Base-by-base conservation (phyloP, 2,329 filamentous ascomycete species). In the Pseudogymnoascus sp. region DNA sequence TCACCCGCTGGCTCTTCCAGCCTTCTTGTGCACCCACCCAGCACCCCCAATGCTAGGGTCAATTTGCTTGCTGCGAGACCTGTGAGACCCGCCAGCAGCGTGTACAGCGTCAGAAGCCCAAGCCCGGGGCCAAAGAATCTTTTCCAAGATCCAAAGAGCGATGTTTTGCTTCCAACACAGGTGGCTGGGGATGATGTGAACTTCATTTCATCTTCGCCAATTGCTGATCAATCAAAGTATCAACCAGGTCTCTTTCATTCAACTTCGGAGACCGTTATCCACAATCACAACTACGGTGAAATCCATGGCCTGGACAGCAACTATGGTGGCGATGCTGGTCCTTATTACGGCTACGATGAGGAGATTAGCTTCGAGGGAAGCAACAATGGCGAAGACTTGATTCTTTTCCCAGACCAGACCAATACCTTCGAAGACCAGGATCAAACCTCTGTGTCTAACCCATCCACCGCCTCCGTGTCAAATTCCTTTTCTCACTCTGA, bases 341-440 rank as follows among this genome's bases (percentile, higher is more conserved):
- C 50, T 18, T 56, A 56, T 8, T 56, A 56, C n/a, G 50, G 28
- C n/a, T 56, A 56, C 16, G n/a, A 56, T 12, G 50, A 56, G 50
- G 50, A 56, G 5, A 56, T 56, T 4, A 18, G 50, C 28, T 33
- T 56, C 16, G n/a, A 56, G 6, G 50, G 50, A 33, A 56, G 28
- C 50, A 56, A 56, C 50, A 56, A 33, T 33, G 50, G 50, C 12
- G 50, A 56, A 56, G 50, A 56, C n/a, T 18, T 56, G 28, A 33
- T 56, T 56, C 10, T 33, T 56, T 56, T 56, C 5, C 50, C 50
- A 8, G 50, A 35, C 12, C 50, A 56, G 1, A 6, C 5, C 21
- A 5, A 7, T 14, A 7, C 8, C n/a, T 33, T 33, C 14, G n/a
- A 56, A 18, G 16, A 33, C 5, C n/a, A 21, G n/a, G 50, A 56